These are phyloP conservation scores for Tuber indicum DNA, from an alignment of 495 filamentous ascomycete genomes.

Conservation along the genomic window DNA sequence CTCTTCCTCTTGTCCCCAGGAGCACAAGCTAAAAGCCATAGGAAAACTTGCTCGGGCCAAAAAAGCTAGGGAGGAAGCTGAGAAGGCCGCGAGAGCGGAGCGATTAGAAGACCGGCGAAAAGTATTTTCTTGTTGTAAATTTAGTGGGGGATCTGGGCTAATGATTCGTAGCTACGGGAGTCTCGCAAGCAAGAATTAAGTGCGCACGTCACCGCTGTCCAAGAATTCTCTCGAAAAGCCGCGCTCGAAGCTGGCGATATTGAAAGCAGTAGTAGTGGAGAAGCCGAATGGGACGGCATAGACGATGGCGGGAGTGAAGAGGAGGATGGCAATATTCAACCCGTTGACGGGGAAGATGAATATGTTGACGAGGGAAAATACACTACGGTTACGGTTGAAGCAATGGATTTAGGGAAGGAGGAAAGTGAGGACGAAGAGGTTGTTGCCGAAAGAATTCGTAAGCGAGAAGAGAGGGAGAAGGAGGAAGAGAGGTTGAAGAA, in stretches of 20 bases:
- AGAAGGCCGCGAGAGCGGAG: background rate
- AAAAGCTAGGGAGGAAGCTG: background rate
- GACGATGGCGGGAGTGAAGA: conserved; percentile 40
- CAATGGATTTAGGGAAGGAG: conserved; percentile 62
- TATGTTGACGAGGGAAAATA: conserved; percentile 93
- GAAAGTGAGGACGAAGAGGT: conserved; percentile 25
- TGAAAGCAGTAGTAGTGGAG: conserved; percentile 31
- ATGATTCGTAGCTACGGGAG: conserved; percentile 58
- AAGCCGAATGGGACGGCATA: conserved; percentile 36
- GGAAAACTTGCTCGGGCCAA: background rate
- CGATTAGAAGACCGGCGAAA: background rate
- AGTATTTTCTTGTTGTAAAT: background rate
- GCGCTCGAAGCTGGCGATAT: conserved; percentile 47
- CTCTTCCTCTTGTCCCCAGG: background rate
- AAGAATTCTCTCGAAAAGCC: conserved; percentile 50
- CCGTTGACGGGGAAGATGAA: conserved; percentile 73
- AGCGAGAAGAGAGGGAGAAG: conserved; percentile 31
- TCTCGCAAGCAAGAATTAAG: conserved; percentile 69
- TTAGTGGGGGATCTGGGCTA: background rate
- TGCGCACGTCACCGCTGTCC: conserved; percentile 59
- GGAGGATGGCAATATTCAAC: conserved; percentile 11
- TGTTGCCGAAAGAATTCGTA: conserved; percentile 45
- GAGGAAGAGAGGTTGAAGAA: conserved; percentile 36
- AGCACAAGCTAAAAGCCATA: background rate
- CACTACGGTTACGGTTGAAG: conserved; percentile 85